Evolutionary conservation across 352 stramenopile genomes (phyloP).

Genomic region (Pythium periplocum): DNA sequence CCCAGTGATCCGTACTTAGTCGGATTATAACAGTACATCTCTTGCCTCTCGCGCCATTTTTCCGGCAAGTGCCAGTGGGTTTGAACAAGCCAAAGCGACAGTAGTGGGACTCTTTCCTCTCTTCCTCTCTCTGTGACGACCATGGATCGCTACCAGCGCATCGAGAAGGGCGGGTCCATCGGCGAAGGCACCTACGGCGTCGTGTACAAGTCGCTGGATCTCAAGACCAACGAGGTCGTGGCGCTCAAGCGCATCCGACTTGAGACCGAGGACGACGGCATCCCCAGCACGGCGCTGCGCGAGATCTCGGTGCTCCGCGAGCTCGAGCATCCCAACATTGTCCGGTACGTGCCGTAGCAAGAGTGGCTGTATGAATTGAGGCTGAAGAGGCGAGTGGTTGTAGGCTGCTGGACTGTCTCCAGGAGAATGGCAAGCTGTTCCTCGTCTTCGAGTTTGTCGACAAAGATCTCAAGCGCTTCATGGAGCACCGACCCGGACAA

Average conservation of each 20-base stretch:
- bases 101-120: too few species aligned
- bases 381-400: too few species aligned
- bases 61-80: too few species aligned
- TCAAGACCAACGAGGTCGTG: conserved; percentile 88
- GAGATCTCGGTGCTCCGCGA: conserved; percentile 98
- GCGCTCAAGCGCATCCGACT: conserved; percentile 97
- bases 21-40: too few species aligned
- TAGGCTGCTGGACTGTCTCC: conserved; percentile 92
- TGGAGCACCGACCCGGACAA: conserved; percentile 85
- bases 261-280: conserved; percentile 98
- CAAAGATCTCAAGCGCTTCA: conserved; percentile 95
- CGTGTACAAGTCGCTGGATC: conserved; percentile 95
- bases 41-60: too few species aligned
- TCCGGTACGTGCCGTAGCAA: conserved; percentile 54
- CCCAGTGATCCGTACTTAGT: too few species aligned
- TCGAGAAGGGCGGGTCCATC: conserved; percentile 91
- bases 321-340: conserved; percentile 98
- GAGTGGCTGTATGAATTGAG: neutral
- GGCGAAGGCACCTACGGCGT: conserved; percentile 96
- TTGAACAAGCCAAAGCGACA: too few species aligned
- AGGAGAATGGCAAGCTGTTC: conserved; percentile 95
- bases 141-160: conserved; percentile 89
- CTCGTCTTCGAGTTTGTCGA: conserved; percentile 99
- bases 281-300: conserved; percentile 96
- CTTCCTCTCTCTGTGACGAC: too few species aligned